Percentiles rank a stretch among this genome's conserved stretches.
Evolutionary conservation across 805 yeast species (phyloP).

Genomic region (Wickerhamomyces alni): DNA sequence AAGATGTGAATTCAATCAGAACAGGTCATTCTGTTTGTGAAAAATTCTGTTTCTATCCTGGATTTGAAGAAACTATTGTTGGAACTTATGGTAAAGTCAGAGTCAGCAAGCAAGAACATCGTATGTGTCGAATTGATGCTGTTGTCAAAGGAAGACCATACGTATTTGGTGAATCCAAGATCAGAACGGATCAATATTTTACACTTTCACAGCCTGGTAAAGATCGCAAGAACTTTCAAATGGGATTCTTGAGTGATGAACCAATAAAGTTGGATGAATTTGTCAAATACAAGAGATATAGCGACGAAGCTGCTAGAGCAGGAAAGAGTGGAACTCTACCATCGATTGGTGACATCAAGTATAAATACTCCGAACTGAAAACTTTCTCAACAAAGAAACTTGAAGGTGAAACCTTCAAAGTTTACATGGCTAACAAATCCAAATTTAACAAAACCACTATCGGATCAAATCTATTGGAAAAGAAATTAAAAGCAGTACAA

Average conservation of each 20-base stretch:
- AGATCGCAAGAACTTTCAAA: conserved; percentile 65
- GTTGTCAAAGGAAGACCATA: conserved; percentile 50
- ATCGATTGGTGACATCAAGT: conserved; percentile 54
- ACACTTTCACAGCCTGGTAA: conserved; percentile 78
- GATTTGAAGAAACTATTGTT: conserved; percentile 59
- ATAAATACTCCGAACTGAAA: conserved; percentile 57
- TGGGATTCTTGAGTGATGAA: conserved; percentile 76
- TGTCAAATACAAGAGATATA: conserved; percentile 56
- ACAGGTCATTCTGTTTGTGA: conserved; percentile 75
- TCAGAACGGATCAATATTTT: conserved; percentile 51
- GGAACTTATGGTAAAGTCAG: conserved; percentile 83
- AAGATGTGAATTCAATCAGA: conserved; percentile 66
- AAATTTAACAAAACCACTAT: conserved; percentile 49
- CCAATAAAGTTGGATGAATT: conserved; percentile 68
- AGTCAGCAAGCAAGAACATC: conserved; percentile 63
- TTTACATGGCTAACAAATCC: conserved; percentile 70
- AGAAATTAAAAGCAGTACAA: conserved; percentile 65
- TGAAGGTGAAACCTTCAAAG: conserved; percentile 69
- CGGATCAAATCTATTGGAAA: conserved; percentile 72
- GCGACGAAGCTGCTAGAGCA: conserved; percentile 45
- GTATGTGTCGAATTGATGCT: conserved; percentile 77
- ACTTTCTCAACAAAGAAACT: conserved; percentile 60
- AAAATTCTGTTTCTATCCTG: conserved; percentile 77
- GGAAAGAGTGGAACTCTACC: conserved; percentile 41
- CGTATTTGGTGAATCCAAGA: conserved; percentile 33